Base-by-base conservation (phyloP, 495 filamentous ascomycete genomes). In the Tirmania nivea region DNA sequence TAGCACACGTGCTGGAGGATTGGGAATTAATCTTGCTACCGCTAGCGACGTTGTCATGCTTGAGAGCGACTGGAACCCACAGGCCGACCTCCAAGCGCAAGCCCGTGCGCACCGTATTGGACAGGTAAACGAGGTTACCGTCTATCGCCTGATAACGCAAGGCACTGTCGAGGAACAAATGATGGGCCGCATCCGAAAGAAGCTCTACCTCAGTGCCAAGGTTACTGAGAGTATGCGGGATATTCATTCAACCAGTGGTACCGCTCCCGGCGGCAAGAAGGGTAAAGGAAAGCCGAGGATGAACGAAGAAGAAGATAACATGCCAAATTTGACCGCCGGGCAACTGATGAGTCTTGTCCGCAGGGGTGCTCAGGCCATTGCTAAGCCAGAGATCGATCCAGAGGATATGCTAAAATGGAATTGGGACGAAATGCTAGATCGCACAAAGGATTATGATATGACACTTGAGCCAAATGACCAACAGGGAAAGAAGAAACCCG, bases 31-130 rank as follows among this genome's bases (percentile, higher is more conserved):
- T 55, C 64, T 82, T 0, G 72, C 75, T 3, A 68, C 72, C 35
- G 76, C 78, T 0, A 75, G 71, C 6, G 74, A 76, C 52, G 75
- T 81, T 1, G 67, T 82, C 14, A 78, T 83, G 58, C 61, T 81
- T 3, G 79, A 83, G 42, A 71, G 76, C 36, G 78, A 82, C 55
- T 82, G 76, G 76, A 82, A 82, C 42, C 79, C 79, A 0, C 78
- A 80, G 56, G 56, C 56, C 8, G 60, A 63, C 53, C 56, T 75
- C 3, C 77, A 80, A 56, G 77, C 77, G 0, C 75, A 79, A 57
- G 72, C 76, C 20, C 68, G 77, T 10, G 75, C 75, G 1, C 75
- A 79, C 57, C 65, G 77, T 0, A 77, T 80, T 37, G 77, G 77
- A 0, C 77, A 80, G 60, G 73, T 65, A 0, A 68, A 72, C 31